Conservation (phyloP, 129 eudicot genomes). For the Deinandra increscens region DNA sequence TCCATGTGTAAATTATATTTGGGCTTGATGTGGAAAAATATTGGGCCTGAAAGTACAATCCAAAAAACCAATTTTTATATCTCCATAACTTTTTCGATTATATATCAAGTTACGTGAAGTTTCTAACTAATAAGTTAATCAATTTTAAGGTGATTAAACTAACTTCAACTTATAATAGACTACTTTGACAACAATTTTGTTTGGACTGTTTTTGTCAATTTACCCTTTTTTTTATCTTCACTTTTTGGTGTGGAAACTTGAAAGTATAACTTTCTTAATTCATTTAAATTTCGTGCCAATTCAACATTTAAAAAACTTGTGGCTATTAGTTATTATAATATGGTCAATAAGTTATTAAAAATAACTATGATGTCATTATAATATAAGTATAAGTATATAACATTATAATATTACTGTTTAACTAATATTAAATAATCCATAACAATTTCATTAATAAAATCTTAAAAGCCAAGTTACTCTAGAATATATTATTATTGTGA, state of each 20-base stretch:
- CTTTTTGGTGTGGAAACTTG: not conserved
- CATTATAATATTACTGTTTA: not conserved
- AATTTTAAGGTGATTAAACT: not conserved
- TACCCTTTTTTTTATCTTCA: not conserved
- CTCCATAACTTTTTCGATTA: too few species aligned
- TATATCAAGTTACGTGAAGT: too few species aligned
- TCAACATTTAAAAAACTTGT: not conserved
- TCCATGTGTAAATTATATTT: not conserved
- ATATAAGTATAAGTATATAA: too few species aligned
- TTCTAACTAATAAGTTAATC: too few species aligned
- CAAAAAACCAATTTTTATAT: too few species aligned
- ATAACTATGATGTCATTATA: not conserved
- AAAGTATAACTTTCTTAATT: not conserved
- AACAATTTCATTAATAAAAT: too few species aligned
- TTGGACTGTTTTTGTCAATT: constrained; percentile 2
- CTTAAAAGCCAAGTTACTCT: too few species aligned
- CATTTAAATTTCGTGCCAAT: constrained; percentile 13
- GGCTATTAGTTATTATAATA: not conserved
- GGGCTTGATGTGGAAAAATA: not conserved
- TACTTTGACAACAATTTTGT: not conserved
- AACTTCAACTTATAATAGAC: not conserved
- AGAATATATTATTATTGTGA: too few species aligned
- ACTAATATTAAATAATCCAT: too few species aligned
- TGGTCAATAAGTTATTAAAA: not conserved
- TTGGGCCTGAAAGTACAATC: not conserved